Conservation (phyloP, 805 yeast species). For the Sporopachydermia quercuum region DNA sequence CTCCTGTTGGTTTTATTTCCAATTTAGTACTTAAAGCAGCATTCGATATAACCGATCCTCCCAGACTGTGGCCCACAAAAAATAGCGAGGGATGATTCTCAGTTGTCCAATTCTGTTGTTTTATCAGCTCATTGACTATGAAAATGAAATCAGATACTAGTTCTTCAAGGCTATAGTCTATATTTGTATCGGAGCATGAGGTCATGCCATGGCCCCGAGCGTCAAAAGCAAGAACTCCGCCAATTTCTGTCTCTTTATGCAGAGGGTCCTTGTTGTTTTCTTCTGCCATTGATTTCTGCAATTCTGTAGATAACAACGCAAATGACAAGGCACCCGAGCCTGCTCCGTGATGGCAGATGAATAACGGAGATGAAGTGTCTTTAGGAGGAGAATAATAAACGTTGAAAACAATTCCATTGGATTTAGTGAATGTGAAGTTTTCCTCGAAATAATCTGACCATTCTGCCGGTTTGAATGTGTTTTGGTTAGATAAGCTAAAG, state of each 20-base stretch:
- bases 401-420: slow-evolving; percentile 25
- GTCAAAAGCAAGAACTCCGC: slow-evolving; percentile 64
- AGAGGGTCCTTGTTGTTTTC: slow-evolving; percentile 3
- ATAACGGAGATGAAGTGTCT: slow-evolving; percentile 31
- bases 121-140: slow-evolving; percentile 23
- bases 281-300: slow-evolving; percentile 15
- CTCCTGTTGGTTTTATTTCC: slow-evolving; percentile 27
- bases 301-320: slow-evolving; percentile 31
- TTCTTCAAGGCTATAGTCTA: slow-evolving; percentile 30
- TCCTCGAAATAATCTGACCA: slow-evolving; percentile 24
- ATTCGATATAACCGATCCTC: slow-evolving; percentile 70
- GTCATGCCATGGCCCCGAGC: slow-evolving; percentile 76
- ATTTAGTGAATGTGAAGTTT: slow-evolving; percentile 12
- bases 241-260: slow-evolving; percentile 19
- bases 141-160: slow-evolving; percentile 44
- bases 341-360: slow-evolving; percentile 86
- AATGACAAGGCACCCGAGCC: slow-evolving; percentile 81
- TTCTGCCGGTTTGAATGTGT: slow-evolving; percentile 5
- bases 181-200: slow-evolving; percentile 10
- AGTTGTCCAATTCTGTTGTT: slow-evolving; percentile 7
- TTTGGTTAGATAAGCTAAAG: too few relatives aligned
- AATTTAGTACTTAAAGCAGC: slow-evolving; percentile 21
- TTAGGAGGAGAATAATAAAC: slow-evolving; percentile 45
- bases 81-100: slow-evolving; percentile 26
- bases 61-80: slow-evolving; percentile 81